These are phyloP conservation scores for Leucosporidium yakuticum DNA, from an alignment of 768 basidiomycete genomes.

Conservation along the genomic window DNA sequence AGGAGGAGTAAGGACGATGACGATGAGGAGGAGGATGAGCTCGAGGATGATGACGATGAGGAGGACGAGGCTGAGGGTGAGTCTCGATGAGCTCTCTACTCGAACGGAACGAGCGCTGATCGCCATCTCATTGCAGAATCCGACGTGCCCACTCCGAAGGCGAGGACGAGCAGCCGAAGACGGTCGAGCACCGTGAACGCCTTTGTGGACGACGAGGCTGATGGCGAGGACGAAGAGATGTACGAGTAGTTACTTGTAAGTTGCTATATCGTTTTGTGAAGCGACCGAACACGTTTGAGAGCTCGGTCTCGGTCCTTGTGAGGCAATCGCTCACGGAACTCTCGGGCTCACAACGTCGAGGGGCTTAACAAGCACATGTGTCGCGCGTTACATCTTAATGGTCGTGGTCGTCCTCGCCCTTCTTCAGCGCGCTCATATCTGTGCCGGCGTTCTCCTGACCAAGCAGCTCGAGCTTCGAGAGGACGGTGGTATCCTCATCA, in stretches of 20 bases:
- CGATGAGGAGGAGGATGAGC: slow-evolving; percentile 34
- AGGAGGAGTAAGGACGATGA: slow-evolving; percentile 29
- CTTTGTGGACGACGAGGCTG: slow-evolving; percentile 20
- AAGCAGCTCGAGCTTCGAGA: slow-evolving; percentile 62
- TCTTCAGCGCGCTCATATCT: slow-evolving; percentile 15
- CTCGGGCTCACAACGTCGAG: neutral
- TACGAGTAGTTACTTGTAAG: neutral
- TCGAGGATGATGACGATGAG: slow-evolving; percentile 14
- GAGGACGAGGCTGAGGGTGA: slow-evolving; percentile 27
- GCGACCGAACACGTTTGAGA: no score
- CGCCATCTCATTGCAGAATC: no score
- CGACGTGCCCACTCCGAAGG: neutral
- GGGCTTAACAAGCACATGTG: neutral
- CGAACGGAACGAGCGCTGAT: no score
- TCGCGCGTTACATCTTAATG: neutral
- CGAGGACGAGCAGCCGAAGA: neutral
- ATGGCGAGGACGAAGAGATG: slow-evolving; percentile 23
- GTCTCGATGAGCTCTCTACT: no score
- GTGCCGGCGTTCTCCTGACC: slow-evolving; percentile 44
- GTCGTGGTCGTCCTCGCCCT: slow-evolving; percentile 19
- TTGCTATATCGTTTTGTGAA: neutral
- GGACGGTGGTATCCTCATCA: slow-evolving; percentile 58
- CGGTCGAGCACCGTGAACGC: neutral
- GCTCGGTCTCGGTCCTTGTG: no score
- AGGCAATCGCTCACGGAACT: no score